Base-by-base conservation (phyloP, 768 basidiomycete species). In the Sporobolomyces pararoseus region DNA sequence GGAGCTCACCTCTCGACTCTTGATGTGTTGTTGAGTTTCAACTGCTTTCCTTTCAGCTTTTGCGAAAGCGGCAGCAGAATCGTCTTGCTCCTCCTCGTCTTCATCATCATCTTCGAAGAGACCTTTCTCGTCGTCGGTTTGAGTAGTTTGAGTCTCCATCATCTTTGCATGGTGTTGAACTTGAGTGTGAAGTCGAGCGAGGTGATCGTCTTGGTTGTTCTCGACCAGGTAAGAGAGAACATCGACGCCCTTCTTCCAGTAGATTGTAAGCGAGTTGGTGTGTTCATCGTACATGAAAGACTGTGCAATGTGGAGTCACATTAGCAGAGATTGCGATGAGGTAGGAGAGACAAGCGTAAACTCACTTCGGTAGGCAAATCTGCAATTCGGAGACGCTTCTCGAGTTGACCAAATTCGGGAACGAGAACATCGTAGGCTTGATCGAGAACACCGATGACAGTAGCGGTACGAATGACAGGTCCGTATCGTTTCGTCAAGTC, bases 281-380 rank as follows among this genome's bases (percentile, higher is more conserved):
- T 95, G 94, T 80, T 97, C 95, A 77, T 98, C 94, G 78, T 92
- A 92, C 60, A 97, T 91, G 77, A 92, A 89, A 76, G 95, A 97
- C 89, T 95, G 73, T 7, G 19, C 39, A 17, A 42, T 9, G 25
- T 1, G 35, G 31, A 34, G 14, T 46, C 9, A 42, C 23, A 13
- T 7, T 2, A 21, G 17, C 39, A 42, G 9, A 9, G 10, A 17
- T 42, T 42, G 9, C 39, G n/a, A 42, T 42, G 39, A 42, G 39
- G 9, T 9, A 42, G 13, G 25, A 16, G n/a, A 27, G 13, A 31
- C 27, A 25, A 55, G 25, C n/a, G n/a, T n/a, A n/a, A 80, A 17
- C 88, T 81, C 77, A 93, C 91, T 74, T 96, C 91, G 67, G 96
- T 91, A 31, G 96, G 95, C 91, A 99, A 96, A 81, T 98, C 93